Evolutionary conservation across 192 early-diverging fungal genomes (phyloP).

Genomic region (Coemansia sp.): DNA sequence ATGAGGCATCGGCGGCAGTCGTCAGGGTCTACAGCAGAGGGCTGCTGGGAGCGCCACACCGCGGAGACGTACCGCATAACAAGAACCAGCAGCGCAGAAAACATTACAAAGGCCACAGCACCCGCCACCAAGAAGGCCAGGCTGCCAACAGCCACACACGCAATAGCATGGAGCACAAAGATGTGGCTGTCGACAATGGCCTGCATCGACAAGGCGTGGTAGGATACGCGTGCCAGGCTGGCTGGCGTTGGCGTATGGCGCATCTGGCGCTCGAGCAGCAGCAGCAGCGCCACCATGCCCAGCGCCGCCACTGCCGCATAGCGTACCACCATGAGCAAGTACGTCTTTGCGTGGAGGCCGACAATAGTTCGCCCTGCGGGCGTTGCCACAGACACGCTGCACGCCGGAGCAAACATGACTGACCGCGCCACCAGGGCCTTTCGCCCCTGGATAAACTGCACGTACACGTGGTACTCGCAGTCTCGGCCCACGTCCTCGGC

Average conservation of each 20-base stretch:
- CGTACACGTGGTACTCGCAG: slow-evolving; percentile 41
- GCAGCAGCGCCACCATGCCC: slow-evolving; percentile 12
- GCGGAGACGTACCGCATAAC: slow-evolving; percentile 69
- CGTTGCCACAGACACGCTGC: slow-evolving; percentile 14
- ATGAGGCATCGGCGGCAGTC: slow-evolving; percentile 31
- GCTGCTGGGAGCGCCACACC: slow-evolving; percentile 66
- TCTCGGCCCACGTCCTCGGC: slow-evolving; percentile 14
- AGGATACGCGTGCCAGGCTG: slow-evolving; percentile 65
- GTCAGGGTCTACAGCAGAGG: slow-evolving; percentile 40
- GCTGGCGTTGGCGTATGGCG: slow-evolving; percentile 66
- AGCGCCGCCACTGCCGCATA: slow-evolving; percentile 25
- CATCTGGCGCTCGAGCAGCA: slow-evolving; percentile 62
- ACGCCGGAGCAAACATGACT: slow-evolving; percentile 22
- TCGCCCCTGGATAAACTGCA: slow-evolving; percentile 5
- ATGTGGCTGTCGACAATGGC: slow-evolving; percentile 65
- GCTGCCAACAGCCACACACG: slow-evolving; percentile 54
- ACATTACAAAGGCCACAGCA: slow-evolving; percentile 61
- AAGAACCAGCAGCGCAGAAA: slow-evolving; percentile 65
- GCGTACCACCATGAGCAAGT: slow-evolving; percentile 10
- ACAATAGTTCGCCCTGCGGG: slow-evolving; percentile 1
- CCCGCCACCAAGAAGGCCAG: slow-evolving; percentile 60
- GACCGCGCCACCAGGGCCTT: slow-evolving; percentile 10
- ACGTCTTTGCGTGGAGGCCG: slow-evolving; percentile 13
- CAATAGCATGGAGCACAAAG: slow-evolving; percentile 62
- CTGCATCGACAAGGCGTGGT: slow-evolving; percentile 61